These are phyloP conservation scores for Pleomassaria siparia DNA, from an alignment of 2,329 filamentous ascomycete genomes.

Conservation along the genomic window DNA sequence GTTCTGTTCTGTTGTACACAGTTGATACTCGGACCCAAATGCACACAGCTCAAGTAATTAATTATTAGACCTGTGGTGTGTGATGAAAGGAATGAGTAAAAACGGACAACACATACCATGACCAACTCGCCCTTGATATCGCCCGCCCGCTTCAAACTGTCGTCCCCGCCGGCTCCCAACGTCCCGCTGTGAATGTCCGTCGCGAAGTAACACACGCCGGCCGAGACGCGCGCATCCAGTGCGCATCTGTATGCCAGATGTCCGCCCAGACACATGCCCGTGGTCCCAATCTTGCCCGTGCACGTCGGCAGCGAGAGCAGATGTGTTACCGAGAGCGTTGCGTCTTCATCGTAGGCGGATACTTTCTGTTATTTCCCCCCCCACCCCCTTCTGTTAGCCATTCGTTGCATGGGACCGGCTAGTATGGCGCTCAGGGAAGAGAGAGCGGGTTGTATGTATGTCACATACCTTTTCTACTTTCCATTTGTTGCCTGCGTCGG, in stretches of 20 bases:
- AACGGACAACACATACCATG: slow-evolving; percentile 63
- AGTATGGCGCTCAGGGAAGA: slow-evolving; percentile 40
- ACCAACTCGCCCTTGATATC: slow-evolving; percentile 77
- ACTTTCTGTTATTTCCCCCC: too few relatives aligned
- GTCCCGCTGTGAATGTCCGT: slow-evolving; percentile 84
- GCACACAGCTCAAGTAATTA: too few relatives aligned
- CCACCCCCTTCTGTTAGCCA: too few relatives aligned
- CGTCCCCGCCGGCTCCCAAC: slow-evolving; percentile 70
- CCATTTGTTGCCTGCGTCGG: slow-evolving; percentile 82
- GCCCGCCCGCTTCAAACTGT: slow-evolving; percentile 60
- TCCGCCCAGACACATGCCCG: slow-evolving; percentile 83
- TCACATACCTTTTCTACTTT: slow-evolving; percentile 79
- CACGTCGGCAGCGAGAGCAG: slow-evolving; percentile 52
- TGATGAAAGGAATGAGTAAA: neutral
- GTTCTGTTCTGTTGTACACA: too few relatives aligned
- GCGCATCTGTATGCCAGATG: slow-evolving; percentile 76
- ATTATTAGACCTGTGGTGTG: neutral
- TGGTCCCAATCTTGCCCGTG: slow-evolving; percentile 66
- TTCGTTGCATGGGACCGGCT: too few relatives aligned
- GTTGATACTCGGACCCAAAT: too few relatives aligned
- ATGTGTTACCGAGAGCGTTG: slow-evolving; percentile 46
- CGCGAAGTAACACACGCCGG: slow-evolving; percentile 85
- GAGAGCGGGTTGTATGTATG: neutral
- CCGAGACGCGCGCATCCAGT: slow-evolving; percentile 74
- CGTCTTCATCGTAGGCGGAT: slow-evolving; percentile 73